Percentiles rank a stretch among this genome's conserved stretches.
These are phyloP conservation scores for Fusarium burgessii DNA, from an alignment of 2,329 filamentous ascomycete genomes.

Conservation along the genomic window DNA sequence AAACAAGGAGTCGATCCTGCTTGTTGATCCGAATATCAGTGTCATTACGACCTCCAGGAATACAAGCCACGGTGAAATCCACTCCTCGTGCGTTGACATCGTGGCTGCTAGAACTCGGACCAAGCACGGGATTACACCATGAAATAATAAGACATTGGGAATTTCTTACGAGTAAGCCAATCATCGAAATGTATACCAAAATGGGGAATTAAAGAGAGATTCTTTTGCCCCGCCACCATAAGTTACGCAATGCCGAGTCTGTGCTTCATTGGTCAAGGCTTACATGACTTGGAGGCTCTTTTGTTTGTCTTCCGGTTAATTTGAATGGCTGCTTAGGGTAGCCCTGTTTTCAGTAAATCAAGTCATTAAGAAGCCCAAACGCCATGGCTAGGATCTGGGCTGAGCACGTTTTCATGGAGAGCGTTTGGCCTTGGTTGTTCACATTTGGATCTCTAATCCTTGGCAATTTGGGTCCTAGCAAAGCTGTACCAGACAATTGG, in stretches of 20 bases:
- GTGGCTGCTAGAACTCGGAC: conserved; percentile 24
- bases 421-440: conserved; percentile 9
- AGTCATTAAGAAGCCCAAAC: neutral
- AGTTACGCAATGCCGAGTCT: conserved; percentile 27
- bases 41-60: conserved; percentile 4
- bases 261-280: conserved; percentile 15
- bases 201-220: neutral
- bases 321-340: neutral
- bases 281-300: conserved; percentile 1
- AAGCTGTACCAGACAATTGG: conserved; percentile 6
- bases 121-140: conserved; percentile 14
- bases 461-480: conserved; percentile 19
- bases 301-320: neutral
- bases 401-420: conserved; percentile 9
- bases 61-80: conserved; percentile 20
- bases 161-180: conserved; percentile 19
- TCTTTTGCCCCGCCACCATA: conserved; percentile 22
- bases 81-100: conserved; percentile 1
- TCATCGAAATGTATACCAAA: neutral
- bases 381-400: neutral
- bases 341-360: conserved; percentile 1
- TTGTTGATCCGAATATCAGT: conserved; percentile 31
- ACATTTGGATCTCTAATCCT: conserved; percentile 6
- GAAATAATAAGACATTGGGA: conserved; percentile 10
- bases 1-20: conserved; percentile 4